Evolutionary conservation across 441 rosid species (phyloP).

Genomic region (Pelargonium myrrhifolium): DNA sequence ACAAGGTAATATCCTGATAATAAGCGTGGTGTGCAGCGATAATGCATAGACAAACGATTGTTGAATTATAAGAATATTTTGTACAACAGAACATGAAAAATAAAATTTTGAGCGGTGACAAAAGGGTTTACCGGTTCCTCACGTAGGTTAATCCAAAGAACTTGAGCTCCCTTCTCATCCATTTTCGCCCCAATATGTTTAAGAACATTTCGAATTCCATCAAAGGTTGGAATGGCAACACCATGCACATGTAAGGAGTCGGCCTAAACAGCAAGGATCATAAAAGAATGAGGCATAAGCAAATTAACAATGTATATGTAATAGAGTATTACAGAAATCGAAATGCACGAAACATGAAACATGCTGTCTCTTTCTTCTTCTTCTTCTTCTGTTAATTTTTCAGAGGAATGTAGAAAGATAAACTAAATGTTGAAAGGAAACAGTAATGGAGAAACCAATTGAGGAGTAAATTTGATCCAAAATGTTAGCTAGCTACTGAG

Average conservation of each 20-base stretch:
- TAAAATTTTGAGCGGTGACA: neutral
- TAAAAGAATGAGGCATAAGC: slow-evolving; percentile 14
- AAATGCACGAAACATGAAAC: no score
- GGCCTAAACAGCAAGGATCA: slow-evolving; percentile 38
- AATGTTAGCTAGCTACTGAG: neutral
- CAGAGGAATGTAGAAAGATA: neutral
- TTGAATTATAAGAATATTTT: no score
- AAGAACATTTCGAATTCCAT: slow-evolving; percentile 82
- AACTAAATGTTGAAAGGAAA: neutral
- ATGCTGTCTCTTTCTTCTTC: neutral
- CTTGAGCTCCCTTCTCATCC: slow-evolving; percentile 47
- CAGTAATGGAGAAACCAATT: neutral
- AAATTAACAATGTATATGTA: neutral
- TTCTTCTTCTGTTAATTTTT: no score
- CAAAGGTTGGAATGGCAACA: slow-evolving; percentile 84
- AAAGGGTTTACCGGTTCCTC: slow-evolving; percentile 77
- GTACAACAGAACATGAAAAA: neutral
- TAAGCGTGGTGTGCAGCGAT: neutral
- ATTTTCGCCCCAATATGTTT: slow-evolving; percentile 70
- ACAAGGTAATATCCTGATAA: neutral
- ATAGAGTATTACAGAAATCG: neutral
- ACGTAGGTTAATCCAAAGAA: slow-evolving; percentile 92
- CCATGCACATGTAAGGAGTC: slow-evolving; percentile 79
- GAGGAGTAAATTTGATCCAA: neutral
- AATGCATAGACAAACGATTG: no score